Evolutionary conservation across 768 basidiomycete genomes (phyloP).

Genomic region (Rhizopogon vesiculosus): DNA sequence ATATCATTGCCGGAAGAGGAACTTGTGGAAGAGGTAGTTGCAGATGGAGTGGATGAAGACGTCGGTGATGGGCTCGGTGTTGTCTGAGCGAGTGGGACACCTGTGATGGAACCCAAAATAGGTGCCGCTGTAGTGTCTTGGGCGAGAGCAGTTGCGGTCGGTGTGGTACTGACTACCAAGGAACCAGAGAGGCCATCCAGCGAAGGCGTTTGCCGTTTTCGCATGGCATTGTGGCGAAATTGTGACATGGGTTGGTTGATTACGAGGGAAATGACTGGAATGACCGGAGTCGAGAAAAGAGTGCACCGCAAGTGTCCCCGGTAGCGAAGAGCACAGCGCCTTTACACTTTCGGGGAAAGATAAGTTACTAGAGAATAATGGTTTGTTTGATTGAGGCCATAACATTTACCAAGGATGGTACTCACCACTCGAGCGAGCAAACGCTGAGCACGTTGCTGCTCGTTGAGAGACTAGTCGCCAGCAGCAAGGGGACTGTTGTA

Average conservation of each 20-base stretch:
- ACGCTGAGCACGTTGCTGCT: neutral
- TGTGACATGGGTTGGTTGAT: slow-evolving; percentile 13
- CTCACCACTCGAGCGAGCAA: neutral
- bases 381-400: neutral
- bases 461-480: neutral
- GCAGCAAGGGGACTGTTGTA: neutral
- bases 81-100: slow-evolving; percentile 11
- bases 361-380: neutral
- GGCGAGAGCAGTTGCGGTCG: slow-evolving; percentile 19
- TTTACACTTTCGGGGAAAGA: neutral
- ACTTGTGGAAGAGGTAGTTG: slow-evolving; percentile 6
- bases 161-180: slow-evolving; percentile 17
- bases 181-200: slow-evolving; percentile 15
- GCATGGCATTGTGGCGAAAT: slow-evolving; percentile 4
- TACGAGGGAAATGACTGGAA: slow-evolving; percentile 1
- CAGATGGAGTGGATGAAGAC: slow-evolving; percentile 5
- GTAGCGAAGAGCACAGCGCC: slow-evolving; percentile 13
- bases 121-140: slow-evolving; percentile 12
- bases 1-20: slow-evolving; percentile 16
- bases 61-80: slow-evolving; percentile 1
- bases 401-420: neutral
- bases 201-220: slow-evolving; percentile 8
- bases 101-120: neutral
- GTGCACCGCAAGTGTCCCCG: slow-evolving; percentile 8
- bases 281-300: slow-evolving; percentile 14